Percentiles rank a stretch among this genome's conserved stretches.
phyloP scores from a whole-genome alignment of 2,329 filamentous ascomycete genomes.

The Acrodontium crateriforme region DNA sequence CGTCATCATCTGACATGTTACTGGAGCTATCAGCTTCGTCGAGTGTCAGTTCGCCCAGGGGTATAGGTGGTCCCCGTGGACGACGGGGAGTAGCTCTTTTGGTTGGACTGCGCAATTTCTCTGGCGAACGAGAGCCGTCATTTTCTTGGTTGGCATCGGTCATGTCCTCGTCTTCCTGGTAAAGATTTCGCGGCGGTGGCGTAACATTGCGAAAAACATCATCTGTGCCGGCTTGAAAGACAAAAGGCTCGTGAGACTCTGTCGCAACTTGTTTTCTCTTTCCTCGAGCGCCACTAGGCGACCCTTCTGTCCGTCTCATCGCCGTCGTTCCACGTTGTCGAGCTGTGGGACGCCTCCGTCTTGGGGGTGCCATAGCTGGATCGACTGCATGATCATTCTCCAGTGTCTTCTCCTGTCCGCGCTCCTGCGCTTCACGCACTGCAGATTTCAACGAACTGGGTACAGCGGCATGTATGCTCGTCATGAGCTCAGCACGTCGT shows the following conservation, averaged over 20 bases:
- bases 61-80: constrained; percentile 17
- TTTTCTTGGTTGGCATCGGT: constrained; percentile 35
- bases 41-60: constrained; percentile 18
- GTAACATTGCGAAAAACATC: constrained; percentile 7
- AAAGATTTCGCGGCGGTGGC: neutral
- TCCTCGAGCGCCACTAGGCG: constrained; percentile 12
- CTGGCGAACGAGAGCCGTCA: constrained; percentile 29
- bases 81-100: constrained; percentile 15
- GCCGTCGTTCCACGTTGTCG: constrained; percentile 10
- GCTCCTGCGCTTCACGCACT: constrained; percentile 39
- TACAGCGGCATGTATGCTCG: constrained; percentile 45
- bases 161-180: constrained; percentile 22
- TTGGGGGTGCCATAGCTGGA: constrained; percentile 11
- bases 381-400: too few relatives aligned
- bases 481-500: constrained; percentile 46
- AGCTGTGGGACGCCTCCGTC: constrained; percentile 15
- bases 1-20: constrained; percentile 9
- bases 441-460: constrained; percentile 30
- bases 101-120: constrained; percentile 23
- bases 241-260: constrained; percentile 10
- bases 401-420: constrained; percentile 27
- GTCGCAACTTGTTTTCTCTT: constrained; percentile 6
- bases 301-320: constrained; percentile 10
- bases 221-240: constrained; percentile 16
- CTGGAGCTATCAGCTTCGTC: constrained; percentile 12